phyloP scores from a whole-genome alignment of 2,329 filamentous ascomycete genomes.

The Aspergillus tubingensis region DNA sequence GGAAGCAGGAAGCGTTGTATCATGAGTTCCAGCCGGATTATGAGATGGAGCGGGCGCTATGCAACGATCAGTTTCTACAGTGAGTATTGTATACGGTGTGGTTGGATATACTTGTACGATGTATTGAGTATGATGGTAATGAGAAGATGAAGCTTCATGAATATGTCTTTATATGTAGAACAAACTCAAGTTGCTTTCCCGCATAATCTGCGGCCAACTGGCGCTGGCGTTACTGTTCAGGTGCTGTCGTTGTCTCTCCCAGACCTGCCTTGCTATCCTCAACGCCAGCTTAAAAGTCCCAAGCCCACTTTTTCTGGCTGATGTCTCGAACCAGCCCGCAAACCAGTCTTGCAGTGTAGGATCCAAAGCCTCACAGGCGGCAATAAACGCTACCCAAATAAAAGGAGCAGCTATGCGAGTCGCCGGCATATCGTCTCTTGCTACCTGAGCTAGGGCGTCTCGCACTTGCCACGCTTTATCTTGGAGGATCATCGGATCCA shows the following conservation, averaged over 20 bases:
- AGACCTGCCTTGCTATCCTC: conserved; percentile 29
- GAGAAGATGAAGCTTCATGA: neutral
- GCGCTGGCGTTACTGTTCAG: neutral
- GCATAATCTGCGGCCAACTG: conserved; percentile 10
- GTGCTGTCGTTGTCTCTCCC: conserved; percentile 28
- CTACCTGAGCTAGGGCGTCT: conserved; percentile 40
- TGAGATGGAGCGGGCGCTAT: neutral
- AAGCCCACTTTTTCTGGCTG: conserved; percentile 33
- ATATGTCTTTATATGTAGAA: conserved; percentile 4
- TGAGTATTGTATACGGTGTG: neutral
- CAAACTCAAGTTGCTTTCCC: conserved; percentile 1
- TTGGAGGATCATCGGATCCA: conserved; percentile 46
- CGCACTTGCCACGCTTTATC: conserved; percentile 39
- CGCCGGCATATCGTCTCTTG: conserved; percentile 34
- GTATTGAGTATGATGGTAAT: neutral
- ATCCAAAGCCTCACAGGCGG: conserved; percentile 46
- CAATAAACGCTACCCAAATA: conserved; percentile 50
- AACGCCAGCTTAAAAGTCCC: conserved; percentile 34
- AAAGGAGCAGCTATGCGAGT: conserved; percentile 41
- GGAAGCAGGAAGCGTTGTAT: neutral
- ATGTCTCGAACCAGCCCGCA: conserved; percentile 35
- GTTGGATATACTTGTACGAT: neutral
- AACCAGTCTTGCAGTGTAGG: conserved; percentile 40
- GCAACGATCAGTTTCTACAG: neutral
- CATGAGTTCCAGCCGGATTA: neutral